phyloP scores from a whole-genome alignment of 1,284 basidiomycete genomes.

The Vanrija sp. region DNA sequence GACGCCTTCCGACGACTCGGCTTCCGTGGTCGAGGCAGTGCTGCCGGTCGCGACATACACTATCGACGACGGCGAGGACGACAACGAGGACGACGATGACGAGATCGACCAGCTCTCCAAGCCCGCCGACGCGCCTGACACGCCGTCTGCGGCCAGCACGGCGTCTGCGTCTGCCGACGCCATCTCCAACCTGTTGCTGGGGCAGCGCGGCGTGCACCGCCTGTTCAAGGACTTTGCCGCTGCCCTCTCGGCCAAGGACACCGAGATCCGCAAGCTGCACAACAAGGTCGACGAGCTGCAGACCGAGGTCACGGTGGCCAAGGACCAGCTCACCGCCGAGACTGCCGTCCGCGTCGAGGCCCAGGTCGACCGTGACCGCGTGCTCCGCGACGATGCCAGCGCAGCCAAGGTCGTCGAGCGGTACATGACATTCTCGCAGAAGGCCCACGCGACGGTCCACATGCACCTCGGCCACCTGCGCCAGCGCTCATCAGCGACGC shows the following conservation, averaged over 20 bases:
- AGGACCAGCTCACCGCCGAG: background rate
- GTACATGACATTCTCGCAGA: slow-evolving; percentile 87
- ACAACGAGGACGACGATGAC: background rate
- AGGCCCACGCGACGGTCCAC: slow-evolving; percentile 67
- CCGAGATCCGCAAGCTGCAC: slow-evolving; percentile 68
- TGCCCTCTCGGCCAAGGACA: slow-evolving; percentile 32
- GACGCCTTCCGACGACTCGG: background rate
- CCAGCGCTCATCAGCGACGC: slow-evolving; percentile 61
- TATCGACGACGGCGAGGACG: background rate
- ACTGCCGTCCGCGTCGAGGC: slow-evolving; percentile 10
- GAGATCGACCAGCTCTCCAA: background rate
- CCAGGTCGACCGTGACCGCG: slow-evolving; percentile 9
- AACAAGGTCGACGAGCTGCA: slow-evolving; percentile 68
- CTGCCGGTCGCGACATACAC: background rate
- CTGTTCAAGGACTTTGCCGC: slow-evolving; percentile 45
- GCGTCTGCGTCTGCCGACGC: slow-evolving; percentile 17
- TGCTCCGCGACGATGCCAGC: slow-evolving; percentile 65
- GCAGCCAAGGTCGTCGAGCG: slow-evolving; percentile 80
- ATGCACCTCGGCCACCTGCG: slow-evolving; percentile 57
- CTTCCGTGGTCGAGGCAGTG: background rate
- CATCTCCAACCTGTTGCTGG: slow-evolving; percentile 44
- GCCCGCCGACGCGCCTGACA: background rate
- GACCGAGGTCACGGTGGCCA: background rate
- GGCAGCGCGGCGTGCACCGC: slow-evolving; percentile 44
- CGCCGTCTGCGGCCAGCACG: background rate